Conservation (phyloP, 805 yeast species). For the Starmerella vitae region DNA sequence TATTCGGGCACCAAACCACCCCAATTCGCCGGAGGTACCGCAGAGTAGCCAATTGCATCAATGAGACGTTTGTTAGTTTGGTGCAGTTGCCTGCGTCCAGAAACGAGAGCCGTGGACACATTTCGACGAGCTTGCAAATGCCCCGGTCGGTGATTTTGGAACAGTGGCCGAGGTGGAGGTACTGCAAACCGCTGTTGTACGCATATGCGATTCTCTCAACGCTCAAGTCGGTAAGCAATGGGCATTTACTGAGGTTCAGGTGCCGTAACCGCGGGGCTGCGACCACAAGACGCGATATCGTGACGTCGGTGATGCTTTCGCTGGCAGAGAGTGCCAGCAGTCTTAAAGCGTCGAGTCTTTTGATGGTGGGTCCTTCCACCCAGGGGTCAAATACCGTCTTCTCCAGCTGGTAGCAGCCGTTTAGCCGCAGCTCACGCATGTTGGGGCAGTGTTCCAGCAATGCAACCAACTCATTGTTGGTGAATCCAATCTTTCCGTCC, state of each 20-base stretch:
- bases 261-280: constrained; percentile 79
- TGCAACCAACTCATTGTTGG: background rate
- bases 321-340: constrained; percentile 79
- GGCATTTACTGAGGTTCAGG: constrained; percentile 79
- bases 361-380: constrained; percentile 35
- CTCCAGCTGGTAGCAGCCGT: constrained; percentile 37
- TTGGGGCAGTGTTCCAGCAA: constrained; percentile 4
- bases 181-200: constrained; percentile 69
- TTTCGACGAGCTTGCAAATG: constrained; percentile 55
- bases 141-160: constrained; percentile 80
- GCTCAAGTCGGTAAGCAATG: constrained; percentile 70
- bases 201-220: constrained; percentile 50
- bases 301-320: constrained; percentile 61
- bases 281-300: constrained; percentile 55
- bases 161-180: constrained; percentile 90
- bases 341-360: constrained; percentile 46
- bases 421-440: constrained; percentile 11
- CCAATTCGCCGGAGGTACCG: constrained; percentile 83
- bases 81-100: constrained; percentile 92
- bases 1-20: constrained; percentile 75
- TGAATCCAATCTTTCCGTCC: constrained; percentile 1
- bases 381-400: constrained; percentile 45
- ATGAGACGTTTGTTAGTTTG: constrained; percentile 71
- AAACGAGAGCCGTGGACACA: constrained; percentile 76
- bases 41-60: constrained; percentile 59